Evolutionary conservation across 2,329 filamentous ascomycete genomes (phyloP).

Genomic region (Magnaporthiopsis poae): DNA sequence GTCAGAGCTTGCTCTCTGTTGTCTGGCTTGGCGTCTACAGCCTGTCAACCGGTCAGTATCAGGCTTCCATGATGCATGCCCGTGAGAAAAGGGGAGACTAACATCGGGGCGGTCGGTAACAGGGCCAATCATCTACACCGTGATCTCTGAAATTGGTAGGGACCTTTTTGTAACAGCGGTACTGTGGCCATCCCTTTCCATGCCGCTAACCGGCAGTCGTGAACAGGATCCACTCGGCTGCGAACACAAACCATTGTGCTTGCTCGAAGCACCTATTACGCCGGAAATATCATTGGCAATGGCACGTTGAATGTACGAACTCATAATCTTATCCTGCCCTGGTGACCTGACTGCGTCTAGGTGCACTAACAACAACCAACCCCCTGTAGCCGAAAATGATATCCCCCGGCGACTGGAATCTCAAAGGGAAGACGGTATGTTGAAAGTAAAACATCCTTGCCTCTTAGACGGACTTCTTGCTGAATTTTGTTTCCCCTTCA

Average conservation of each 20-base stretch:
- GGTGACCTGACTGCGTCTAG: no score
- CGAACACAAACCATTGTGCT: slow-evolving; percentile 37
- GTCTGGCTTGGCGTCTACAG: slow-evolving; percentile 36
- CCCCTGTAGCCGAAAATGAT: slow-evolving; percentile 27
- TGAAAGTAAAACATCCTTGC: no score
- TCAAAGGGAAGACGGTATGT: slow-evolving; percentile 28
- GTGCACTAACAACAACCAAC: no score
- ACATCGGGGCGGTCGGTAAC: no score
- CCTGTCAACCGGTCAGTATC: slow-evolving; percentile 25
- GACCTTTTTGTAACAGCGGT: no score
- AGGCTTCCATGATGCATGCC: no score
- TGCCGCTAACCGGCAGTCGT: no score
- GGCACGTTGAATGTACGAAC: slow-evolving; percentile 12
- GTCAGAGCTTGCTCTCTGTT: slow-evolving; percentile 30
- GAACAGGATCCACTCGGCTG: slow-evolving; percentile 28
- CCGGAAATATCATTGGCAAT: slow-evolving; percentile 31
- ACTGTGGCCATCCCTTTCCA: no score
- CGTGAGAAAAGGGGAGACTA: no score
- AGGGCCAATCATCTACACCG: slow-evolving; percentile 34
- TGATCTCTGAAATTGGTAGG: slow-evolving; percentile 30
- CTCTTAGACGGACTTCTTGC: neutral
- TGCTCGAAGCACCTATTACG: slow-evolving; percentile 31
- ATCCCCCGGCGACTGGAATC: slow-evolving; percentile 29
- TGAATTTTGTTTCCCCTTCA: slow-evolving; percentile 9
- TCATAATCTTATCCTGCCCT: no score